Base-by-base conservation (phyloP, 768 basidiomycete species). In the Amyloporia xantha region DNA sequence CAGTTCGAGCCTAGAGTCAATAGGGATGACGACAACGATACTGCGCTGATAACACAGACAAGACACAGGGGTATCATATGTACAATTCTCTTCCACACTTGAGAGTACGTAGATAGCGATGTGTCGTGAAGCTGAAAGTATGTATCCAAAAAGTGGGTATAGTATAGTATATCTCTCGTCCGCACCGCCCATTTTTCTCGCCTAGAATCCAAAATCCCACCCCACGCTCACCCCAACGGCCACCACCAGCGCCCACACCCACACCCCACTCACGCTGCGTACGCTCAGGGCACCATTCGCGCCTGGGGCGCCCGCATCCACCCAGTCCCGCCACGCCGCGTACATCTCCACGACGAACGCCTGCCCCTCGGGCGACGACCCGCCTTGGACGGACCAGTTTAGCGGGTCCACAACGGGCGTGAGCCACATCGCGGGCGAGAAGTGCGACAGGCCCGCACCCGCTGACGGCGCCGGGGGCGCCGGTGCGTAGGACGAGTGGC, bases 341-440 rank as follows among this genome's bases (percentile, higher is more conserved):
- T 90, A 73, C 66, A 92, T 72, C 59, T 82, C 73, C 4, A 93
- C 62, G 10, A 86, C 78, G 63, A 94, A 94, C 5, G 85, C 86
- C 67, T 93, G 75, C 0, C 74, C 82, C 63, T 94, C 91, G 1
- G 91, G 77, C 51, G 84, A 86, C 17, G 77, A 19, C 0, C 64
- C 50, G 0, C 85, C 83, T 51, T 76, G 49, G 1, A 53, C 10
- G 0, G 69, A 67, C 57, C 73, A 82, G 1, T 69, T 61, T 46
- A 84, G 62, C 0, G 91, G 91, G 59, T 94, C 71, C 2, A 86
- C 86, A 15, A 91, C 88, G 4, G 86, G 86, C 4, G 68, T 71
- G 21, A 91, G 65, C 81, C 84, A 86, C 2, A 86, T 83, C 33
- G 79, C 67, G 7, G 53, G n/a, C 0, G 72, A 73, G 52, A 87